These are phyloP conservation scores for Berberis vulgaris DNA, from an alignment of 164 flowering plant species.

Conservation along the genomic window DNA sequence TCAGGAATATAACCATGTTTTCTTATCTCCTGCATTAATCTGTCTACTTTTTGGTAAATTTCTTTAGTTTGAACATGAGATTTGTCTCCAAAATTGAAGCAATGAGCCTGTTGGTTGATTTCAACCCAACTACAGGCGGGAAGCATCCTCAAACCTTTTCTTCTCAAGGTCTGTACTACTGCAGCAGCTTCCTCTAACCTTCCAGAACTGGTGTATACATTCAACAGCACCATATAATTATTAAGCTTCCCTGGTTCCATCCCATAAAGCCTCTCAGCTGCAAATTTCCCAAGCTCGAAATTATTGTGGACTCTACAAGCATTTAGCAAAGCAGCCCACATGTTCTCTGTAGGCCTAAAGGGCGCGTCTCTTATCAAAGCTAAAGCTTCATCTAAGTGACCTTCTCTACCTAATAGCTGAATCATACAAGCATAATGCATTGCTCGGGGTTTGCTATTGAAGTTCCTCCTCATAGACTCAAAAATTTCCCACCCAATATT, in stretches of 20 bases:
- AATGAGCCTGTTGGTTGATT: slow-evolving; percentile 40
- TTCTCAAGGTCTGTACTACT: slow-evolving; percentile 44
- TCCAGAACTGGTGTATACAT: slow-evolving; percentile 54
- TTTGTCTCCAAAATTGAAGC: slow-evolving; percentile 56
- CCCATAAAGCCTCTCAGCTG: slow-evolving; percentile 71
- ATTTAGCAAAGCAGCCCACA: slow-evolving; percentile 88
- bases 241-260: slow-evolving; percentile 72
- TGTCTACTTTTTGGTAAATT: slow-evolving; percentile 42
- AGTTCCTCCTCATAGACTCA: slow-evolving; percentile 51
- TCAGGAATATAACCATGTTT: slow-evolving; percentile 44
- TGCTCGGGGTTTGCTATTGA: slow-evolving; percentile 53
- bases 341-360: slow-evolving; percentile 52
- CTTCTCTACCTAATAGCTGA: slow-evolving; percentile 62
- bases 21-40: slow-evolving; percentile 45
- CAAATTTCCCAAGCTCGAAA: slow-evolving; percentile 67
- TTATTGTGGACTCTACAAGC: slow-evolving; percentile 70
- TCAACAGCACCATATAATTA: slow-evolving; percentile 66
- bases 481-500: slow-evolving; percentile 65
- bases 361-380: slow-evolving; percentile 63
- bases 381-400: slow-evolving; percentile 63
- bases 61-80: slow-evolving; percentile 36
- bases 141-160: slow-evolving; percentile 56
- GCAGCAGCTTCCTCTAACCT: slow-evolving; percentile 53
- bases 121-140: slow-evolving; percentile 80
- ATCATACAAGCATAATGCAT: slow-evolving; percentile 87